Evolutionary conservation across 2,329 filamentous ascomycete species (phyloP), one percentile per base, ranked within the genome.

Genomic region (Xylaria sp.): DNA sequence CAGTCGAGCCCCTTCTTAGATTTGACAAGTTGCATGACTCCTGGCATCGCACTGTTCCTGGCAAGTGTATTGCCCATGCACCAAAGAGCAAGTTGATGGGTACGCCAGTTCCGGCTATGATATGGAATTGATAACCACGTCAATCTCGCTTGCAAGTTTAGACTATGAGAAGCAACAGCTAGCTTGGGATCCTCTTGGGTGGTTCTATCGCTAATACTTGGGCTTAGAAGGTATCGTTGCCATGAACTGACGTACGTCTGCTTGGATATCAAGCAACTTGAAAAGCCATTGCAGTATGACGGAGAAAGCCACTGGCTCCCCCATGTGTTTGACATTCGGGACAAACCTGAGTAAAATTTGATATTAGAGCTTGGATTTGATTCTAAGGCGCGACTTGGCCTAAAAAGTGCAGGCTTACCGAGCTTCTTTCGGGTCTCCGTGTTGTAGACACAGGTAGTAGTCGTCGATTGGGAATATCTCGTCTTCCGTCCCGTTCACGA

Each of bases 391-490:
- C 13, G 11, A 39, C 11, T 9, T 24, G 26, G 7, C 18, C 5
- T 3, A 38, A 20, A 18, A 7, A 34, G 11, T 4, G 19, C 7
- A 16, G 29, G 60, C 62, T 43, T 55, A 69, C 66, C 66, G 63
- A 38, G 72, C 80, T 62, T 81, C 75, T 69, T 85, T 85, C 1
- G 79, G 76, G 18, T 70, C 64, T 0, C 81, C 82, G 64, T 80
- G 76, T 61, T 77, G 72, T 43, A 85, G 61, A 21, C 79, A 78
- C 39, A 85, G 66, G 59, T 81, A 80, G 51, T 82, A 80, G 61
- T 85, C 83, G 61, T 85, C 83, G 42, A 85, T 81, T 0, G 83
- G 83, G 67, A 86, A 85, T 44, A 86, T 84, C 71, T 84, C 82
- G 63, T 85, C 83, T 24, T 80, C 75, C 1, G 77, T 79, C 0